Conservation (phyloP, 2,329 filamentous ascomycete genomes). For the Emmonsiellopsis sp. region DNA sequence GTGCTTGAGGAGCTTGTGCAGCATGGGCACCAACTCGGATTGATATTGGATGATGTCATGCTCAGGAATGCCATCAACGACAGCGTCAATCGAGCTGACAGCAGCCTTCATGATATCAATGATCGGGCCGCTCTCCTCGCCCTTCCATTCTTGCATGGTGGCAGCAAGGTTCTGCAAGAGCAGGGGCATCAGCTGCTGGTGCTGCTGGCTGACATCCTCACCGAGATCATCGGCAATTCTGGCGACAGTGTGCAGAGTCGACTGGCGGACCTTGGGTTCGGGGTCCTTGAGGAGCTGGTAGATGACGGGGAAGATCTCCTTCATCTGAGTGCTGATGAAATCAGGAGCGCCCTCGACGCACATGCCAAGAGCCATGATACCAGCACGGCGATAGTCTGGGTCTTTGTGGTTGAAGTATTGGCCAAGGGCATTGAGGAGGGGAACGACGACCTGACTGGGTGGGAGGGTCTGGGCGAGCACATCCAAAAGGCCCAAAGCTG, state of each 20-base stretch:
- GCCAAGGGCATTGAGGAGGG: constrained; percentile 76
- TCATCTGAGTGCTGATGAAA: constrained; percentile 89
- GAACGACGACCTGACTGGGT: constrained; percentile 87
- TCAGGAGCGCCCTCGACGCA: constrained; percentile 95
- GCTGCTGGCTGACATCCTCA: constrained; percentile 78
- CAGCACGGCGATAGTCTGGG: constrained; percentile 74
- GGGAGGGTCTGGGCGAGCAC: constrained; percentile 81
- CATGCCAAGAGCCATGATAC: constrained; percentile 84
- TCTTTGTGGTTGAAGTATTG: constrained; percentile 67
- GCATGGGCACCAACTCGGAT: constrained; percentile 69
- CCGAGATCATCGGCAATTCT: constrained; percentile 87
- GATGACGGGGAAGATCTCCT: constrained; percentile 74
- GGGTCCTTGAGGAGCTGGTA: constrained; percentile 72
- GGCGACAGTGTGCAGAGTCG: constrained; percentile 77
- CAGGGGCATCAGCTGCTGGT: constrained; percentile 72
- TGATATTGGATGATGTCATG: constrained; percentile 76
- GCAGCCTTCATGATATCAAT: constrained; percentile 80
- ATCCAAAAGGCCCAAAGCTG: constrained; percentile 78
- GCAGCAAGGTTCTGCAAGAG: constrained; percentile 83
- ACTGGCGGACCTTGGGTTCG: constrained; percentile 76
- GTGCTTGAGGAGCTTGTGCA: constrained; percentile 74
- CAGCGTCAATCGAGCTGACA: constrained; percentile 81
- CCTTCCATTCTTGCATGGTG: constrained; percentile 58
- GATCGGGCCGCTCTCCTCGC: constrained; percentile 60
- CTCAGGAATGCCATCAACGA: constrained; percentile 74